Evolutionary conservation across 2,329 filamentous ascomycete genomes (phyloP), one percentile per base, ranked within the genome.

Genomic region (Colletotrichum siamense): DNA sequence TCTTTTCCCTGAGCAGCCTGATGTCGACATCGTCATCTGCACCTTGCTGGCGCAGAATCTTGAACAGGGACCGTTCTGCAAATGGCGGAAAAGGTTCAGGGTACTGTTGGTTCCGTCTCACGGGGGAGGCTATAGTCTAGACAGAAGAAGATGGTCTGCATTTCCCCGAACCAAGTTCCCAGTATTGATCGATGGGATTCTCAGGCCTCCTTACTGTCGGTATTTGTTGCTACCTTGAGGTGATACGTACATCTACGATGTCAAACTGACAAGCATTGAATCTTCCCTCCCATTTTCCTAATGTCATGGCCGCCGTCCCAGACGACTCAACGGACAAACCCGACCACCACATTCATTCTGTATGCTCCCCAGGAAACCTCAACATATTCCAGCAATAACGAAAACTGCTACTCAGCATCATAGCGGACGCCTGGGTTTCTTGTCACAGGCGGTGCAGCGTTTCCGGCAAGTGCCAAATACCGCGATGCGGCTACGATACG

Each of bases 111-210:
- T 7, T 8, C 12, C n/a, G 10, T 52, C 12, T 52, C 44, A 6
- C 18, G 3, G 12, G 7, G 18, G 10, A n/a, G 9, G 44, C n/a
- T 22, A 22, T 52, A 12, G 1, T 0, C 44, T 52, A 13, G n/a
- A 52, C 7, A 22, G 10, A 8, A 49, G 44, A 22, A 13, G n/a
- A 52, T 22, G 12, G 44, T 0, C 0, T 22, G 44, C 44, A 24
- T 0, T 22, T 52, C n/a, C 44, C n/a, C n/a, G 0, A 1, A 22
- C 10, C 0, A 22, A 22, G 10, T 0, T 10, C n/a, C 0, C 44
- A 22, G n/a, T 1, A 13, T 52, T 1, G 2, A 22, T 52, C 6
- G 12, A 52, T 52, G n/a, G 0, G 3, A 13, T 52, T 52, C 12
- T 22, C 44, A 24, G n/a, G 0, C n/a, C 0, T 52, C 44, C 44